Conservation (phyloP, 495 filamentous ascomycete species). For the Daldinia concentrica region DNA sequence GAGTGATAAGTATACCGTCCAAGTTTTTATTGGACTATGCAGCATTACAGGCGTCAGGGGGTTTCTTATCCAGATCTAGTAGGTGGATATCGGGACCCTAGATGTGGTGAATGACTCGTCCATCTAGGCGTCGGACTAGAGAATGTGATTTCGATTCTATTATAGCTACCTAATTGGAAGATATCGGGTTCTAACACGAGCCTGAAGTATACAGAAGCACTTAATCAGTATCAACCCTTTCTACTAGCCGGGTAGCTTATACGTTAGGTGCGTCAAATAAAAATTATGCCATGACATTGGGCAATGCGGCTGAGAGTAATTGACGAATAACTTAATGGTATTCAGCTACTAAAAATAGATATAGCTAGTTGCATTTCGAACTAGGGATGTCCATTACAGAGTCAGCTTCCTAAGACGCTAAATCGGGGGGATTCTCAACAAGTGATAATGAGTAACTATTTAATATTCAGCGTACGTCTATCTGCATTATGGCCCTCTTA, state of each 20-base stretch:
- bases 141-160: background rate
- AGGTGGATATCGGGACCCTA: slow-evolving; percentile 25
- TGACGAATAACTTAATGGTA: background rate
- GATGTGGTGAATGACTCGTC: slow-evolving; percentile 16
- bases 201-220: background rate
- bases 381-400: background rate
- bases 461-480: background rate
- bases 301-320: slow-evolving; percentile 22
- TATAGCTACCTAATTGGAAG: too few relatives aligned
- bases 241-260: background rate
- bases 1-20: slow-evolving; percentile 5
- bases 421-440: background rate
- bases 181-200: background rate
- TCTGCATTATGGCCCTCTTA: background rate
- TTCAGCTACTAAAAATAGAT: slow-evolving; percentile 23
- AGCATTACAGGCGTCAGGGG: slow-evolving; percentile 20
- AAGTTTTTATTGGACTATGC: slow-evolving; percentile 14
- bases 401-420: background rate
- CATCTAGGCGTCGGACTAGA: background rate
- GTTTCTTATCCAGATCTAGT: slow-evolving; percentile 23
- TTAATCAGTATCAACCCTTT: background rate
- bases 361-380: background rate
- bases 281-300: background rate
- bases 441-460: background rate
- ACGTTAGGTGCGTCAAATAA: background rate